phyloP scores from a whole-genome alignment of 2,329 filamentous ascomycete species.

The Hysterium pulicare region DNA sequence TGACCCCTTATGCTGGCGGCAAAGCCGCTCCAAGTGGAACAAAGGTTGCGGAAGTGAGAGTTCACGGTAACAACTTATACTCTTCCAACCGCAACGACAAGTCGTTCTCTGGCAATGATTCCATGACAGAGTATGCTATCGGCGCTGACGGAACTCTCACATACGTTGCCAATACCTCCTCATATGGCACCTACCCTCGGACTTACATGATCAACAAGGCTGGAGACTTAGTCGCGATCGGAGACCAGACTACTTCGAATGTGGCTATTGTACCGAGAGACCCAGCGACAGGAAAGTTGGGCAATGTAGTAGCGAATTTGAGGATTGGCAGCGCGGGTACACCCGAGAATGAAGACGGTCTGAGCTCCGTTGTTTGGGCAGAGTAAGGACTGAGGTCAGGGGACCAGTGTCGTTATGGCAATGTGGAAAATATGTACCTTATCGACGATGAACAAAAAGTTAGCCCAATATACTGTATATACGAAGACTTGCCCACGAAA shows the following conservation, averaged over 20 bases:
- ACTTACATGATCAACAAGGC: slow-evolving; percentile 35
- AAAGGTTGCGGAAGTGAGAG: slow-evolving; percentile 32
- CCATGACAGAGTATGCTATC: slow-evolving; percentile 33
- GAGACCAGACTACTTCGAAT: slow-evolving; percentile 30
- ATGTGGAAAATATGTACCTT: too few species aligned
- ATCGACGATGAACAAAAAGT: too few species aligned
- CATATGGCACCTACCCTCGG: slow-evolving; percentile 32
- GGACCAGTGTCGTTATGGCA: too few species aligned
- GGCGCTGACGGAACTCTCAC: slow-evolving; percentile 22
- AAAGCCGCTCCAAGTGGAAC: slow-evolving; percentile 22
- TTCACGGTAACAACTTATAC: slow-evolving; percentile 33
- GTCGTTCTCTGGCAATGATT: slow-evolving; percentile 31
- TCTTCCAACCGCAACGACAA: slow-evolving; percentile 36
- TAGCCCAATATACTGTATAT: too few species aligned
- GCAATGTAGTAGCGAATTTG: slow-evolving; percentile 20
- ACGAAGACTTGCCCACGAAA: too few species aligned
- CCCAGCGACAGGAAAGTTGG: slow-evolving; percentile 23
- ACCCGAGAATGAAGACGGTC: slow-evolving; percentile 29
- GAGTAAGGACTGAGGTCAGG: slow-evolving; percentile 13
- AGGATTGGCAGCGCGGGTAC: slow-evolving; percentile 23
- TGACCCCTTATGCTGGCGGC: slow-evolving; percentile 32
- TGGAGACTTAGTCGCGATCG: slow-evolving; percentile 28
- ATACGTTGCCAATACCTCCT: slow-evolving; percentile 27
- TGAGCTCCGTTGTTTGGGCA: slow-evolving; percentile 33
- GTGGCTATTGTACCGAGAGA: slow-evolving; percentile 31